These are phyloP conservation scores for Isoetes taiwanensis DNA, from an alignment of 75 land plant species.

Conservation along the genomic window DNA sequence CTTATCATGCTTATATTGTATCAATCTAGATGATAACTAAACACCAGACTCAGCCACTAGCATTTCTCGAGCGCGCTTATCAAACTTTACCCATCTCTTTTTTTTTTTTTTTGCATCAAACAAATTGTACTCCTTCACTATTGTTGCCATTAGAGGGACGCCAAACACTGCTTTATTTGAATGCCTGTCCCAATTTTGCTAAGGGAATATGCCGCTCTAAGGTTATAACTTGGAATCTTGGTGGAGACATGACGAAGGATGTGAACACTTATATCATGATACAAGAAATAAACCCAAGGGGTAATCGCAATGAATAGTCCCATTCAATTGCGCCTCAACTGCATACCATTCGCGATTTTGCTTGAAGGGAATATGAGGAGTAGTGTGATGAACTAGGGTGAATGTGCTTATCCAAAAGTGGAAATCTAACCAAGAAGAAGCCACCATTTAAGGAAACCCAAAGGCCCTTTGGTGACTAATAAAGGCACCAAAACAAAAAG, in stretches of 20 bases:
- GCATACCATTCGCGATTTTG: constrained; percentile 61
- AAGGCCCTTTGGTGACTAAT: background rate
- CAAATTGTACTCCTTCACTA: constrained; percentile 9
- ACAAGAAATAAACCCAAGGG: constrained; percentile 23
- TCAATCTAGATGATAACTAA: no score
- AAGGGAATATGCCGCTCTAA: background rate
- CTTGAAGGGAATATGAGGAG: constrained; percentile 96
- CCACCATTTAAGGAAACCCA: constrained; percentile 3
- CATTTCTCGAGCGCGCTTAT: background rate
- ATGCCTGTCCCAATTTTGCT: constrained; percentile 4
- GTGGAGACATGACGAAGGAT: background rate
- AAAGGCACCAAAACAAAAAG: background rate
- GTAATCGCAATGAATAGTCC: constrained; percentile 90
- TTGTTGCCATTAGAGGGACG: constrained; percentile 10
- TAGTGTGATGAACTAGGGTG: constrained; percentile 94
- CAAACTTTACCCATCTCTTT: constrained; percentile 17
- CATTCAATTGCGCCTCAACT: constrained; percentile 79
- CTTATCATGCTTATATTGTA: no score
- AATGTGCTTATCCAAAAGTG: constrained; percentile 71
- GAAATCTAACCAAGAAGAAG: background rate
- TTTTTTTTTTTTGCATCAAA: constrained; percentile 15
- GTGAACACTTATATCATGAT: background rate
- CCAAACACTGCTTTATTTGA: constrained; percentile 15
- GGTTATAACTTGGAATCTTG: constrained; percentile 1
- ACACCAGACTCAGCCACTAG: no score